Base-by-base conservation (phyloP, 2,329 filamentous ascomycete genomes). In the Cordyceps tenuipes region DNA sequence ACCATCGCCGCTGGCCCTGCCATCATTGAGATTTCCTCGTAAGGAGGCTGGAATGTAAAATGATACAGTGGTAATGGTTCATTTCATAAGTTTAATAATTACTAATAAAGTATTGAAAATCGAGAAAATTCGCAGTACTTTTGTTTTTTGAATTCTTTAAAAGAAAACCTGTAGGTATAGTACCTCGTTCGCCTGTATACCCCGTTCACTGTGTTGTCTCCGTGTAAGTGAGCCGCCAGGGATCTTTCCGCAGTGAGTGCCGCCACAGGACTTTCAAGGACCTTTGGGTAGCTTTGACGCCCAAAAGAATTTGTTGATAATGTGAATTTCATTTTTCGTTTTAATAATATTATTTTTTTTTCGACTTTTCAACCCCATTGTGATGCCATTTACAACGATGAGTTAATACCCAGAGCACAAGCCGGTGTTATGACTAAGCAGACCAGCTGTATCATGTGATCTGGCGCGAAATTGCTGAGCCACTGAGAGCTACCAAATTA, bases 1-100 rank as follows among this genome's bases (percentile, higher is more conserved):
- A 74, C 72, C 55, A 70, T 70, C 43, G 68, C 71, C 46, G 70
- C 70, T 10, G 71, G 71, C 19, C 71, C 73, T 17, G 71, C 66
- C 9, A 65, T 74, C 43, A 48, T 74, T 31, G 72, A 74, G 67
- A 62, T 62, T 12, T 50, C 52, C 47, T 51, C 48, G 17, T 61
- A 61, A 61, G 8, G 21, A 23, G 23, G 4, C 23, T 23, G 4
- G 23, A 23, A 23, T 23, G 23, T 23, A 23, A 23, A 23, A 23
- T 23, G 9, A n/a, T 44, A 7, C 31, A 19, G 46, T 21, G 19
- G 7, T 39, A 8, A 26, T 8, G 48, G 9, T 23, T 41, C 39
- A 43, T 47, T 23, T 58, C 3, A 6, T 8, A 29, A 50, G 50
- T 44, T 36, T n/a, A n/a, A 34, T 52, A 58, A 52, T 58, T 44